These are phyloP conservation scores for Fusarium veterinarium DNA, from an alignment of 2,329 filamentous ascomycete species.

Conservation along the genomic window DNA sequence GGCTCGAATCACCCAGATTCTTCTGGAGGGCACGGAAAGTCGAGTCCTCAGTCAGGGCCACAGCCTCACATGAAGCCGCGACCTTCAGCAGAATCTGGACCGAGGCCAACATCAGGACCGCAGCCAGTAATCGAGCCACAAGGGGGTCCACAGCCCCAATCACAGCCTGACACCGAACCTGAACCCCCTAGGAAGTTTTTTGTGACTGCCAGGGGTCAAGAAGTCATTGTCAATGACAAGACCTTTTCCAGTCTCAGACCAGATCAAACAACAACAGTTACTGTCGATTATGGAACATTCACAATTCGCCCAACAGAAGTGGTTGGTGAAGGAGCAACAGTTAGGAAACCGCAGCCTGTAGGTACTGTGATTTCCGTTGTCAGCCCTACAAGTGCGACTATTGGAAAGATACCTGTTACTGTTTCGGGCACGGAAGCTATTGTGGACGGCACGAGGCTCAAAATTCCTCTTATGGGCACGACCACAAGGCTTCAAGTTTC, in stretches of 20 bases:
- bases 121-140: constrained; percentile 1
- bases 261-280: constrained; percentile 55
- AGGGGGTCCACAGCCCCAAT: not conserved
- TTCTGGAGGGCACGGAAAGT: not conserved
- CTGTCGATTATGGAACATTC: constrained; percentile 56
- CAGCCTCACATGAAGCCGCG: not conserved
- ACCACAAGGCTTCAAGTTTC: constrained; percentile 53
- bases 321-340: constrained; percentile 57
- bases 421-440: constrained; percentile 55
- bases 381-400: constrained; percentile 51
- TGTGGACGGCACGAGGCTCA: constrained; percentile 58
- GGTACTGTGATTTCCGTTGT: constrained; percentile 48
- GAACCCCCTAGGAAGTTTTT: constrained; percentile 47
- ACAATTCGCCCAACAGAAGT: constrained; percentile 61
- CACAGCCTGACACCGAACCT: constrained; percentile 3
- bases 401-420: constrained; percentile 56
- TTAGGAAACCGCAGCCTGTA: constrained; percentile 54
- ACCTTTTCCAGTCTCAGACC: constrained; percentile 56
- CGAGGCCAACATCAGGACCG: not conserved
- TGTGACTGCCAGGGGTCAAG: constrained; percentile 57
- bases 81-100: not conserved
- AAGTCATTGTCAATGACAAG: constrained; percentile 60
- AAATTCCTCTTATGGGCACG: constrained; percentile 53
- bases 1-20: not conserved
- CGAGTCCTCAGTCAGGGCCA: not conserved